Evolutionary conservation across 2,329 filamentous ascomycete species (phyloP).

Genomic region (Albifimbria verrucaria): DNA sequence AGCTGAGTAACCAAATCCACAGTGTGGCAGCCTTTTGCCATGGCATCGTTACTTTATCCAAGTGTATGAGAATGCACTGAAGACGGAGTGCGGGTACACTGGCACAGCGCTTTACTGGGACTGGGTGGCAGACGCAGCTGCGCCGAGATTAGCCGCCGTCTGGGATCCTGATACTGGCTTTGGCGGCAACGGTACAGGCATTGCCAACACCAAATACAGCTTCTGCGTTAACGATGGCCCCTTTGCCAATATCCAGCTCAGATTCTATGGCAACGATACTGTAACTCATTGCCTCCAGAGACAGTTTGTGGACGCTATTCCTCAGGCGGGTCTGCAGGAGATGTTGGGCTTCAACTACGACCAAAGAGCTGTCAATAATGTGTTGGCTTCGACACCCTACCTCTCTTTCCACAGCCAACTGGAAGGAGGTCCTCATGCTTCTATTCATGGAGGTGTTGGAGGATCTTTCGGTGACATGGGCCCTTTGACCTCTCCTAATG

Average conservation of each 20-base stretch:
- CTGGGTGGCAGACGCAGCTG: not conserved
- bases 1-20: not conserved
- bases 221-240: conserved; percentile 1
- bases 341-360: conserved; percentile 1
- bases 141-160: conserved; percentile 1
- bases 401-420: not conserved
- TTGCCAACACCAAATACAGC: not conserved
- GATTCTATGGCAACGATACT: not conserved
- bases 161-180: conserved; percentile 1
- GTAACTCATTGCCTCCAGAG: conserved; percentile 1
- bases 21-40: not conserved
- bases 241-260: not conserved
- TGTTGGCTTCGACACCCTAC: not conserved
- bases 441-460: not conserved
- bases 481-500: conserved; percentile 1
- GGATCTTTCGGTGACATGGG: not conserved
- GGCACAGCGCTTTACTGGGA: conserved; percentile 1
- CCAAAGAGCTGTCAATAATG: not conserved
- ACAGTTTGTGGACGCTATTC: not conserved
- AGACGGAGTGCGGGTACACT: conserved; percentile 4
- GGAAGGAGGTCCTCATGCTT: not conserved
- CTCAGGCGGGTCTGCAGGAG: not conserved
- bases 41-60: conserved; percentile 3
- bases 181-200: not conserved
- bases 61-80: not conserved